Conservation (phyloP, 805 yeast species). For the Suhomyces faveliae region DNA sequence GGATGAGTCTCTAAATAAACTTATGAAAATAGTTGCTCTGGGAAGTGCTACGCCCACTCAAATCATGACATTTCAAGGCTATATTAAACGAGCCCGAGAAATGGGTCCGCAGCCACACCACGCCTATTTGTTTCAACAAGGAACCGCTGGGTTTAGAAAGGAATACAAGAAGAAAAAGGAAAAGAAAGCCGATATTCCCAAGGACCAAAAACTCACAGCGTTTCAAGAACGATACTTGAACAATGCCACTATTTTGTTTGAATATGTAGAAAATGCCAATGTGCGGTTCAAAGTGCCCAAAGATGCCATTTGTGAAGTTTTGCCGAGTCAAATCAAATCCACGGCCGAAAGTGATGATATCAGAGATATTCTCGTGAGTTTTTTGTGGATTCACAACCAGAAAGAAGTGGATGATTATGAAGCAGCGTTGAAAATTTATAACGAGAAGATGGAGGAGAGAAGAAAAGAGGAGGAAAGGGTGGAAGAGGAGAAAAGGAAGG, state of each 20-base stretch:
- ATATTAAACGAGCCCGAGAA: constrained; percentile 72
- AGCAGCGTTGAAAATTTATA: constrained; percentile 27
- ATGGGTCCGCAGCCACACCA: constrained; percentile 61
- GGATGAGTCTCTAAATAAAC: constrained; percentile 61
- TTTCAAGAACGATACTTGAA: constrained; percentile 70
- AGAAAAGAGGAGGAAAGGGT: constrained; percentile 22
- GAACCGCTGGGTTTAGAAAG: constrained; percentile 7
- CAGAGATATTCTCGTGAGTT: constrained; percentile 47
- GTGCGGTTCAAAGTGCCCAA: constrained; percentile 75
- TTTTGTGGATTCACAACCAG: constrained; percentile 50
- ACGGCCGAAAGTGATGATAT: constrained; percentile 15
- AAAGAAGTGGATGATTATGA: constrained; percentile 49
- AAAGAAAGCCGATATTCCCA: constrained; percentile 15
- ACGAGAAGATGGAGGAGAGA: constrained; percentile 26
- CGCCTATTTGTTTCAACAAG: constrained; percentile 25
- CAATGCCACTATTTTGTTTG: constrained; percentile 77
- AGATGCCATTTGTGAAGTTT: constrained; percentile 67
- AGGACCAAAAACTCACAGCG: constrained; percentile 65
- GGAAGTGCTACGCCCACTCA: constrained; percentile 74
- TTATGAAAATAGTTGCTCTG: constrained; percentile 85
- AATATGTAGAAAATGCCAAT: constrained; percentile 75
- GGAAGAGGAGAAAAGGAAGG: constrained; percentile 26
- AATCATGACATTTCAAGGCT: constrained; percentile 74
- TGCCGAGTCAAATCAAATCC: constrained; percentile 16
- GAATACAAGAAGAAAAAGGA: constrained; percentile 11